Evolutionary conservation across 1,284 basidiomycete species (phyloP).

Genomic region (Austropuccinia psidii): DNA sequence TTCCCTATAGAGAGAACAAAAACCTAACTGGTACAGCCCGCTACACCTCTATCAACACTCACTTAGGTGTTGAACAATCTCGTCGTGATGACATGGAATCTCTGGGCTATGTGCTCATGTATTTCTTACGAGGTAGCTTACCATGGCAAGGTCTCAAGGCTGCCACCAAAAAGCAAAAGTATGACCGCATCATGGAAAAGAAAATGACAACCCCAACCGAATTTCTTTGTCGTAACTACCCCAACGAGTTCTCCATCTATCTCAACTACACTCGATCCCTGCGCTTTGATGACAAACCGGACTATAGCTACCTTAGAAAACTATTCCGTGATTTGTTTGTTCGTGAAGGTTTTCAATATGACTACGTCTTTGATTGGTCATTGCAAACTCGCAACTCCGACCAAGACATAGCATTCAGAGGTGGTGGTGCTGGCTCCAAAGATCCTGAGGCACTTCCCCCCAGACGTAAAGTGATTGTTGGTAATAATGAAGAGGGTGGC

Average conservation of each 20-base stretch:
- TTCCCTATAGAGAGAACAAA: constrained; percentile 99
- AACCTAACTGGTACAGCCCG: constrained; percentile 97
- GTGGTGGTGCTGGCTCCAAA: not conserved
- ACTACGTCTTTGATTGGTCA: constrained; percentile 97
- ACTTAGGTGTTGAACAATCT: constrained; percentile 92
- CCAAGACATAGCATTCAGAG: not conserved
- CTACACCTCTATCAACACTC: constrained; percentile 99
- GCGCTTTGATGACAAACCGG: constrained; percentile 91
- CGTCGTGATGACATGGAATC: constrained; percentile 94
- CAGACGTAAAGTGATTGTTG: not conserved
- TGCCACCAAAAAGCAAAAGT: constrained; percentile 99
- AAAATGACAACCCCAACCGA: constrained; percentile 98
- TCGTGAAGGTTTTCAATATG: constrained; percentile 93
- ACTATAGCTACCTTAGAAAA: constrained; percentile 96
- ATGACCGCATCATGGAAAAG: constrained; percentile 99
- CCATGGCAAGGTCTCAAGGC: constrained; percentile 98
- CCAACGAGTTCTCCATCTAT: constrained; percentile 96
- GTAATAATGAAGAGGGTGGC: not conserved
- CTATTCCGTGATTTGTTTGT: constrained; percentile 96
- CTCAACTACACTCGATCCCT: constrained; percentile 93
- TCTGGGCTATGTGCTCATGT: constrained; percentile 94
- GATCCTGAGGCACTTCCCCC: not conserved
- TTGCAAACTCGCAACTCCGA: constrained; percentile 55
- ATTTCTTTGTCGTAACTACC: constrained; percentile 88
- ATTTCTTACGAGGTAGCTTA: constrained; percentile 90